Evolutionary conservation across 2,329 filamentous ascomycete genomes (phyloP), one percentile per base, ranked within the genome.

Genomic region (Dactylellina drechsleri): DNA sequence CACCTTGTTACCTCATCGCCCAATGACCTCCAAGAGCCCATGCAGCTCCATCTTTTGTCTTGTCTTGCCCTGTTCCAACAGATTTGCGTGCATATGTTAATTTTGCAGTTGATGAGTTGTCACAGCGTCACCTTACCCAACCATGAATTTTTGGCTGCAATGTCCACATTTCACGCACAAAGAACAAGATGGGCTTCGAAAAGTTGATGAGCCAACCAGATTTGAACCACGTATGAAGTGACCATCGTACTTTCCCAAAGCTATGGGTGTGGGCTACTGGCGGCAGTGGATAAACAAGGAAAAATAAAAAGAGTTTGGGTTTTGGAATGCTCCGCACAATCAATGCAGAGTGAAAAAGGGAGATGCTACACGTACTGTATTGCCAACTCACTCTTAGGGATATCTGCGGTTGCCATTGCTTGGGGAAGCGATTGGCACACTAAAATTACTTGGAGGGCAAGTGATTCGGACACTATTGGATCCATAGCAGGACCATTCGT

Each of bases 51-150:
- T 74, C 57, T 62, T 74, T 56, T 58, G 70, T 62, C 57, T 18
- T 59, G 57, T 62, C 57, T 26, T 59, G 57, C 58, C 62, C 52
- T 64, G 62, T 67, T 74, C 50, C 62, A 61, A 58, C 62, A 49
- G 43, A 64, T 66, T 47, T 53, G 47, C 61, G 57, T 64, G 62
- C 70, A 67, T 74, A 61, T 67, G 70, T 64, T 67, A 67, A 50
- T 67, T 74, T 66, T 74, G 70, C 70, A 74, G 43, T 60, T 74
- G 70, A 74, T 74, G 70, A 74, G 70, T 74, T 74, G 70, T 74
- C 70, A 74, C 52, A 74, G 62, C 70, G 50, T 74, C 70, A 67
- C 70, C 62, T 74, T 67, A 67, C 70, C 70, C 20, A 67, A 74
- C 56, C 45, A 74, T 58, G 70, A 66, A 74, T 67, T 74, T 61